Percentiles rank a stretch among this genome's conserved stretches.
These are phyloP conservation scores for Mortierella sp. DNA, from an alignment of 371 early-diverging fungal genomes.

Conservation along the genomic window DNA sequence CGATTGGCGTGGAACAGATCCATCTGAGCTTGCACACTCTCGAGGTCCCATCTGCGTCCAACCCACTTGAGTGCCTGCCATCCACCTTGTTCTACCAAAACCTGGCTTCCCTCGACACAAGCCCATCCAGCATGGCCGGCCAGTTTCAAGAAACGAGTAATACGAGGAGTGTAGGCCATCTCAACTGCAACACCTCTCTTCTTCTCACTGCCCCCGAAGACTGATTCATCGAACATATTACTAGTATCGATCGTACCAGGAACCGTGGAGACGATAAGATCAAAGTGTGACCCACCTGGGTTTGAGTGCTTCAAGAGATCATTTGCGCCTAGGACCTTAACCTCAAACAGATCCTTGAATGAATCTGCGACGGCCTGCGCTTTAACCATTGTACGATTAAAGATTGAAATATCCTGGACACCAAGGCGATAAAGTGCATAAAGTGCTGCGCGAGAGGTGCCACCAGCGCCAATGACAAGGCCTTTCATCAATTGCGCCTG, in stretches of 20 bases:
- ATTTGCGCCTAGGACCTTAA: constrained; percentile 54
- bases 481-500: constrained; percentile 57
- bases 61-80: constrained; percentile 89
- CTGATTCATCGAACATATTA: constrained; percentile 68
- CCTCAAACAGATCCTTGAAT: constrained; percentile 69
- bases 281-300: constrained; percentile 44
- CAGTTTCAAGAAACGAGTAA: constrained; percentile 78
- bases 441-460: constrained; percentile 94
- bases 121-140: constrained; percentile 76
- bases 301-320: constrained; percentile 36
- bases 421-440: constrained; percentile 88
- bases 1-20: constrained; percentile 12
- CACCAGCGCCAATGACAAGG: constrained; percentile 96
- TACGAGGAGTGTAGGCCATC: constrained; percentile 93
- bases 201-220: constrained; percentile 41
- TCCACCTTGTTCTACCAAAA: constrained; percentile 92
- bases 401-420: constrained; percentile 77
- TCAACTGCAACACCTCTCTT: constrained; percentile 86
- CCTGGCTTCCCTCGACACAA: constrained; percentile 86
- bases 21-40: constrained; percentile 41
- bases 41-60: constrained; percentile 60
- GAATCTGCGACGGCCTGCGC: constrained; percentile 78
- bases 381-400: constrained; percentile 88
- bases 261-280: constrained; percentile 82
- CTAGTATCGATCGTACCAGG: constrained; percentile 84